Evolutionary conservation across 345 rosid genomes (phyloP).

Genomic region (Hevea brasiliensis): DNA sequence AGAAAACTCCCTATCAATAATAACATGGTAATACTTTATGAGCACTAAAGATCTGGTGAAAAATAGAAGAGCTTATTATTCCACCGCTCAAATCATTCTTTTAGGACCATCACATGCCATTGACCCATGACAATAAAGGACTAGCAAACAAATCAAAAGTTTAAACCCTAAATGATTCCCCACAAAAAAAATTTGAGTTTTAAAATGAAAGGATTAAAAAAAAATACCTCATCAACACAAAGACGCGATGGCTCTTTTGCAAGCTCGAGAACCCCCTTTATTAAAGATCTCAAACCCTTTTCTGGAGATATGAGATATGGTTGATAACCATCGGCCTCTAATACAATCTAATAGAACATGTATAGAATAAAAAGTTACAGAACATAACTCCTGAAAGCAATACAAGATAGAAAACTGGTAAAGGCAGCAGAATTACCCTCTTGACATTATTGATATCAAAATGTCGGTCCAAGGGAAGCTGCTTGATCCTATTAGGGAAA

Average conservation of each 20-base stretch:
- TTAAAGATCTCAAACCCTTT: conserved; percentile 94
- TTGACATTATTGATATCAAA: conserved; percentile 92
- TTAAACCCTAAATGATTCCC: no score
- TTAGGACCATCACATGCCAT: not conserved
- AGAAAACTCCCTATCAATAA: not conserved
- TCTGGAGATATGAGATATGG: conserved; percentile 99
- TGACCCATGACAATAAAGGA: not conserved
- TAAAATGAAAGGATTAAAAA: not conserved
- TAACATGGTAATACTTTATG: not conserved
- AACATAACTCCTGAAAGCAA: not conserved
- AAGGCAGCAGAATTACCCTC: conserved; percentile 54
- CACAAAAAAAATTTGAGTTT: not conserved
- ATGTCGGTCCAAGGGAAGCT: conserved; percentile 93
- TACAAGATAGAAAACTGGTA: not conserved
- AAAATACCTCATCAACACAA: conserved; percentile 93
- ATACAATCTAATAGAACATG: conserved; percentile 58
- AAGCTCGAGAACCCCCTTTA: conserved; percentile 93
- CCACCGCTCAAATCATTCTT: not conserved
- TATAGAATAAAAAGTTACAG: not conserved
- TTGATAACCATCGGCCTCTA: conserved; percentile 99
- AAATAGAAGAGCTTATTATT: not conserved
- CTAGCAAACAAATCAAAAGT: not conserved
- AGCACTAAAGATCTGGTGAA: not conserved
- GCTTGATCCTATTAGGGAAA: conserved; percentile 91
- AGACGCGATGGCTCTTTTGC: conserved; percentile 93